Evolutionary conservation across 306 rosid genomes (phyloP), one percentile per base, ranked within the genome.

Genomic region (Mimosa bimucronata): DNA sequence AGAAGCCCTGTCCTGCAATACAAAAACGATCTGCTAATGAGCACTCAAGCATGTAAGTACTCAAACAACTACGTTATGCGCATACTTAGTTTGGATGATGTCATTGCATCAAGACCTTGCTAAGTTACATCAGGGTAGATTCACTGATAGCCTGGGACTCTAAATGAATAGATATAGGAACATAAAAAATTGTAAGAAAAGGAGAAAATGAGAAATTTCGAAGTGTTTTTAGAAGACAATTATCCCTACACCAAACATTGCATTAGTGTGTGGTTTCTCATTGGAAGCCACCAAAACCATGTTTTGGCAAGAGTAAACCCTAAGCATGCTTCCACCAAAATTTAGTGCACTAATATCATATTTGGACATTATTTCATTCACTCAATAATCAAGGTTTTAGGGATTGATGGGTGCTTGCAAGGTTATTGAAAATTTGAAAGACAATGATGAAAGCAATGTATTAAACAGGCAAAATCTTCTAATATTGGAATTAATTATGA

Each of bases 1-100:
- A 10, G 92, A 94, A 78, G 85, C 82, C 90, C 98, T 88, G 79
- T 73, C 85, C 98, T 95, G 91, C 60, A 69, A 80, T 73, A 77
- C 86, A 71, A 44, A 71, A 70, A 38, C 46, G 45, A 64, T 73
- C 48, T 75, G 50, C 23, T 15, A 5, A 46, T 86, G 29, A 79
- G 77, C 77, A 61, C 64, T 69, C 38, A 34, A 62, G 40, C 16
- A 40, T 57, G 64, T 2, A 52, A 44, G 48, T 57, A 19, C 25
- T 73, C 79, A 60, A 67, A 77, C 71, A 80, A 74, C 7, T 8
- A 57, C 28, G 58, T 57, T 26, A 38, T 77, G 58, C 21, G 75
- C 75, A 73, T 48, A 31, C 55, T 8, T 9, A 77, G 76, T 50
- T 29, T 68, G 7, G 50, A 41, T 75, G 60, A 25, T 71, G 50